phyloP scores from a whole-genome alignment of 352 stramenopile genomes.

The Globisporangium paroecandrum region DNA sequence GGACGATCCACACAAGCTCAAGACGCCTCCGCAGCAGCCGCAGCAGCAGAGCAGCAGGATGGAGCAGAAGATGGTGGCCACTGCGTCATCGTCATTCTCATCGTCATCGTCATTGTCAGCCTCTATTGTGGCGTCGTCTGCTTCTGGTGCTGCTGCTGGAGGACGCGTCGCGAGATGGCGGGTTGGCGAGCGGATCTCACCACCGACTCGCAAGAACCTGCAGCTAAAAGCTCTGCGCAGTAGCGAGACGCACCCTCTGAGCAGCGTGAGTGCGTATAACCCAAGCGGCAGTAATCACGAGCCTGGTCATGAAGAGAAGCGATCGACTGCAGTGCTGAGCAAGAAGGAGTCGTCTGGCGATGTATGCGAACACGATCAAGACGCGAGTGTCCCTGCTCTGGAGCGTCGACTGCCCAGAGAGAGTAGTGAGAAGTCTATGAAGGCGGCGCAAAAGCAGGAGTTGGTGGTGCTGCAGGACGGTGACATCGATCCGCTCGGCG shows the following conservation, averaged over 20 bases:
- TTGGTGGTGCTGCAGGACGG: conserved; percentile 63
- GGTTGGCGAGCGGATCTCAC: conserved; percentile 31
- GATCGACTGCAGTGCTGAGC: background rate
- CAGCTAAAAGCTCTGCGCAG: conserved; percentile 18
- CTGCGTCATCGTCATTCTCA: background rate
- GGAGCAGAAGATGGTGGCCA: conserved; percentile 1
- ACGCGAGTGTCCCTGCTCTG: background rate
- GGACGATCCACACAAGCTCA: conserved; percentile 7
- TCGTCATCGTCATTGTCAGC: background rate
- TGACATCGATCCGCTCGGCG: conserved; percentile 67
- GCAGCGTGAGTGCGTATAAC: background rate
- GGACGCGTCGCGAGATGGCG: conserved; percentile 32
- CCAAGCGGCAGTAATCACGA: background rate
- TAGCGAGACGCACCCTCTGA: conserved; percentile 49
- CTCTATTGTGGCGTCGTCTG: background rate
- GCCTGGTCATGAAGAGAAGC: conserved; percentile 7
- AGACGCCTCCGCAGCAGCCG: background rate
- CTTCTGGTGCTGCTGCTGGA: background rate
- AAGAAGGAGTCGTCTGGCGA: conserved; percentile 1
- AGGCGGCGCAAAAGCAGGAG: conserved; percentile 23
- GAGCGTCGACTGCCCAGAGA: background rate
- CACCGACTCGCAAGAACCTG: conserved; percentile 26
- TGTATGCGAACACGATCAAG: background rate
- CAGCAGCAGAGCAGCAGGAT: conserved; percentile 7
- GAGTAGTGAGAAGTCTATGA: background rate